Conservation (phyloP, 495 filamentous ascomycete genomes). For the Penicillium bialowiezense region DNA sequence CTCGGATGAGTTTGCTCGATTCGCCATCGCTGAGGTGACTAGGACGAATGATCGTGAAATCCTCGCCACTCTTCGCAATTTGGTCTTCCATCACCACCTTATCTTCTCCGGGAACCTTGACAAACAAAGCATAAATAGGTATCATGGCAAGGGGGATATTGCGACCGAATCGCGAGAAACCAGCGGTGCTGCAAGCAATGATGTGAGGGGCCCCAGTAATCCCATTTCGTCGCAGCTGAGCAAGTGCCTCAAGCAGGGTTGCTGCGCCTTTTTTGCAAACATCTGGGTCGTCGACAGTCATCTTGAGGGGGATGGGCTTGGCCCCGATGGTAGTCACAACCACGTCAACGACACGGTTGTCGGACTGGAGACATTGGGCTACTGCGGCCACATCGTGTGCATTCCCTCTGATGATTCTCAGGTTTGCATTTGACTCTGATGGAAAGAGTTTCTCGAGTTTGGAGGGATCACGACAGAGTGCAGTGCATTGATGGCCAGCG, state of each 20-base stretch:
- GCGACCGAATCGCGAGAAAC: constrained; percentile 41
- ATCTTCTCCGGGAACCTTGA: constrained; percentile 53
- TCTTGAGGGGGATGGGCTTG: constrained; percentile 18
- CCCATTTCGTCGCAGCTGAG: constrained; percentile 18
- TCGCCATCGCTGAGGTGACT: constrained; percentile 36
- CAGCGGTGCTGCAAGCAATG: constrained; percentile 52
- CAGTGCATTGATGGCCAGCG: constrained; percentile 44
- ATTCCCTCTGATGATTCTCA: constrained; percentile 51
- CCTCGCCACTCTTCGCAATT: constrained; percentile 28
- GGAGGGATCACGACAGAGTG: constrained; percentile 58
- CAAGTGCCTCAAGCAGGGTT: constrained; percentile 44
- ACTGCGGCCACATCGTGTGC: constrained; percentile 45
- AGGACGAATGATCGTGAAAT: constrained; percentile 46
- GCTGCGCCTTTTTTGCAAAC: constrained; percentile 53
- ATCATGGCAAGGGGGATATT: constrained; percentile 51
- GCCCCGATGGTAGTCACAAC: constrained; percentile 35
- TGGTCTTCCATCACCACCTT: constrained; percentile 59
- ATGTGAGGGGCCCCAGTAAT: constrained; percentile 38
- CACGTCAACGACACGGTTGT: constrained; percentile 24
- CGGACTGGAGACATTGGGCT: constrained; percentile 27
- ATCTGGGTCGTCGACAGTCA: constrained; percentile 50
- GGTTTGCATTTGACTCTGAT: constrained; percentile 30
- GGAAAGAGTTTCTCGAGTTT: constrained; percentile 53
- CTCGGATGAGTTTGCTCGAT: constrained; percentile 28
- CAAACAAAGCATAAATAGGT: constrained; percentile 49